phyloP scores from a whole-genome alignment of 768 basidiomycete species.

The Holtermanniella nyarrowii region DNA sequence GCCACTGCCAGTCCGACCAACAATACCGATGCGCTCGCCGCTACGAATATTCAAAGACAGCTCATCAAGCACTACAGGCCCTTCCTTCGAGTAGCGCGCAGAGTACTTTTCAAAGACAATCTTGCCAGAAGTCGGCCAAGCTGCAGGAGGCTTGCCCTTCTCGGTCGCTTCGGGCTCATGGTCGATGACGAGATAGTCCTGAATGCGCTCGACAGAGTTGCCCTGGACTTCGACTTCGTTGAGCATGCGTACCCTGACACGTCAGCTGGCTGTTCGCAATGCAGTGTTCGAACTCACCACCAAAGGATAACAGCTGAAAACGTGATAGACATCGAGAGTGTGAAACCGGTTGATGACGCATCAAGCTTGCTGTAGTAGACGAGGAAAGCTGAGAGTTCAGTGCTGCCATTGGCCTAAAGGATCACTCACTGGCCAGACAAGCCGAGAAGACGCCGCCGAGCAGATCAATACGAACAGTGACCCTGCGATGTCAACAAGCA shows the following conservation, averaged over 20 bases:
- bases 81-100: constrained; percentile 51
- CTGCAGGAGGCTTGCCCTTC: constrained; percentile 50
- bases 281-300: constrained; percentile 16
- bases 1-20: constrained; percentile 55
- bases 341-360: constrained; percentile 38
- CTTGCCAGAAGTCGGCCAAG: constrained; percentile 55
- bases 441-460: constrained; percentile 53
- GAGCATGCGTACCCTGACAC: constrained; percentile 29
- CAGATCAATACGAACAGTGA: constrained; percentile 51
- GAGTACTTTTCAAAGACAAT: constrained; percentile 50
- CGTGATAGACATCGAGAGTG: constrained; percentile 37
- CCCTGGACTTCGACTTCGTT: constrained; percentile 41
- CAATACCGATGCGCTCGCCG: constrained; percentile 55
- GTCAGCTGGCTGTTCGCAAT: neutral
- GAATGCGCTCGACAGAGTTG: constrained; percentile 45
- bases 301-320: constrained; percentile 31
- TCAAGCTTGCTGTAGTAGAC: constrained; percentile 43
- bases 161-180: constrained; percentile 47
- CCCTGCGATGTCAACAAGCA: constrained; percentile 41
- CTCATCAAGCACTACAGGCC: constrained; percentile 54
- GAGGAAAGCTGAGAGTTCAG: constrained; percentile 43
- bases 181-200: constrained; percentile 52
- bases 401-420: neutral
- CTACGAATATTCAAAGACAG: constrained; percentile 52
- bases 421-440: constrained; percentile 42